Conservation (phyloP, 495 filamentous ascomycete genomes). For the Daldinia caldariorum region DNA sequence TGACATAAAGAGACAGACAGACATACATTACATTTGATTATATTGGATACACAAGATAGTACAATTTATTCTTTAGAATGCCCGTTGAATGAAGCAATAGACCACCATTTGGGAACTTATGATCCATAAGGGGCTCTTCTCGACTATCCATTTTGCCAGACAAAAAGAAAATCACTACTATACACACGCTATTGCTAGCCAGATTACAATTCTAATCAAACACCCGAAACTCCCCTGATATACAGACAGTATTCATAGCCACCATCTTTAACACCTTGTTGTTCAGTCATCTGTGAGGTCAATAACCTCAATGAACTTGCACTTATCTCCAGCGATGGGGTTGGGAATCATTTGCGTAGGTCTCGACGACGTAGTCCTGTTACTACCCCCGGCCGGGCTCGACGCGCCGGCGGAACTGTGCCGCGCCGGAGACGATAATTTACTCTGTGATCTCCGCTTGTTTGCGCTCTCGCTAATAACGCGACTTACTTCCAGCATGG, state of each 20-base stretch:
- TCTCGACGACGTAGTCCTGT: not conserved
- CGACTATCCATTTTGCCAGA: not conserved
- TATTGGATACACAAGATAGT: not conserved
- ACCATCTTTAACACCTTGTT: not conserved
- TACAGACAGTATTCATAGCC: not conserved
- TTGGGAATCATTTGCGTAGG: conserved; percentile 7
- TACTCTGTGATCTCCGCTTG: not conserved
- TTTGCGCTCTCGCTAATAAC: not conserved
- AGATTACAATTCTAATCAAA: conserved; percentile 1
- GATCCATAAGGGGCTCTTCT: not conserved
- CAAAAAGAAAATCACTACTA: not conserved
- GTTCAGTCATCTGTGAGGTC: conserved; percentile 36
- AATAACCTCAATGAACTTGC: conserved; percentile 28
- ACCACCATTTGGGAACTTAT: not conserved
- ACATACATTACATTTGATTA: not conserved
- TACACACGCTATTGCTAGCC: not conserved
- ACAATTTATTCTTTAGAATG: not conserved
- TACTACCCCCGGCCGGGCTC: not conserved
- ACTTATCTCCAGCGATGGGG: conserved; percentile 19
- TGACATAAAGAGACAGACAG: not conserved
- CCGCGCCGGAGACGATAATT: not conserved
- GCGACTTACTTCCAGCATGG: not conserved
- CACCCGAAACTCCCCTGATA: not conserved
- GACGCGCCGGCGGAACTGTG: not conserved
- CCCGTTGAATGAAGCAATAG: not conserved